Evolutionary conservation across 805 yeast genomes (phyloP), one percentile per base, ranked within the genome.

Genomic region (Kuraishia hungarica): DNA sequence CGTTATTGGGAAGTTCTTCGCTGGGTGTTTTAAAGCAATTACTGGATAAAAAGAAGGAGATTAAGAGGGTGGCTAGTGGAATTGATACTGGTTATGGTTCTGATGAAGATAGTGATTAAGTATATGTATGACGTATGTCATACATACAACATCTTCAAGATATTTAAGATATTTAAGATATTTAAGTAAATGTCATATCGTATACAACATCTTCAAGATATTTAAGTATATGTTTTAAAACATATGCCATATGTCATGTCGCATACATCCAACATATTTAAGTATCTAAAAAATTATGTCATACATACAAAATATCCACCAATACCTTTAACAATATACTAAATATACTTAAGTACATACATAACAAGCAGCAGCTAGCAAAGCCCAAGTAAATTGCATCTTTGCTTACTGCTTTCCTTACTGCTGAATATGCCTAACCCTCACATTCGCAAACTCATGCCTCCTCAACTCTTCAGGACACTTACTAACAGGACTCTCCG

Each of bases 391-490:
- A n/a, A n/a, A n/a, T n/a, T n/a, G n/a, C n/a, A n/a, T n/a, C n/a
- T n/a, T n/a, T n/a, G n/a, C n/a, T n/a, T n/a, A n/a, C n/a, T n/a
- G n/a, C n/a, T n/a, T n/a, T 26, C 10, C 43, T 39, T 22, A 55
- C 43, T 55, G 50, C 15, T 24, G 52, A 15, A 57, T 55, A 53
- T 57, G 53, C 29, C 53, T 54, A 15, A 51, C 11, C 29, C 53
- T 61, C 10, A 54, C 53, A 53, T 57, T 59, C 4, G 67, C 62
- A 43, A 50, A 56, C 49, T 64, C 64, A 54, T 59, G 55, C 28
- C 59, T 58, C 48, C 55, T 54, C 50, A 78, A 62, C 61, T 76
- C 81, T 7, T 69, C 72, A 2, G 79, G 77, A 43, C 75, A 64
- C 53, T 62, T 64, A 57, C 77, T 73, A 21, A 63, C 60, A 1